phyloP scores from a whole-genome alignment of 108 stramenopile genomes.

The Stephanodiscus minutulus region DNA sequence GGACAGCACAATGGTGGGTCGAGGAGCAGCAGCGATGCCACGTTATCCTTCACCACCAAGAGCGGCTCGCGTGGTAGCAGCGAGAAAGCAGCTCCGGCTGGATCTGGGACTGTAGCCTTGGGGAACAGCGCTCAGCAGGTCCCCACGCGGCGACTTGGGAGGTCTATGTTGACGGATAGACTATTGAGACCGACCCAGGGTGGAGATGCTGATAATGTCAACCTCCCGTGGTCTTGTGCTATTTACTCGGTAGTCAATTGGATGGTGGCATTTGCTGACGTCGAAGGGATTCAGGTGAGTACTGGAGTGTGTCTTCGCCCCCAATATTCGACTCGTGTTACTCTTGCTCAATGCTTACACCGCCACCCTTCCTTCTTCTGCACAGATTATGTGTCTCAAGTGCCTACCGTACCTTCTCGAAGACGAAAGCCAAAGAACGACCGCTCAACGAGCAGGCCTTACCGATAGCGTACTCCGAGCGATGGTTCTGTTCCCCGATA shows the following conservation, averaged over 20 bases:
- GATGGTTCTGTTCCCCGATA: slow-evolving; percentile 86
- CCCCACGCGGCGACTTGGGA: slow-evolving; percentile 48
- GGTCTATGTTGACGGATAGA: slow-evolving; percentile 71
- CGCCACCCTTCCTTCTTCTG: background rate
- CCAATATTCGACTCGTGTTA: background rate
- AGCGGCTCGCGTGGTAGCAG: slow-evolving; percentile 19
- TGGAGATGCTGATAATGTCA: slow-evolving; percentile 57
- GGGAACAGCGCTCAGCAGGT: slow-evolving; percentile 8
- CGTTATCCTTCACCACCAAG: slow-evolving; percentile 26
- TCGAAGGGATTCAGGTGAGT: slow-evolving; percentile 77
- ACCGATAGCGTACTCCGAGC: slow-evolving; percentile 79
- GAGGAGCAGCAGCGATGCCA: slow-evolving; percentile 23
- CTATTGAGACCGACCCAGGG: slow-evolving; percentile 65
- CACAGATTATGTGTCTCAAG: slow-evolving; percentile 77
- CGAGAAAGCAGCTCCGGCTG: slow-evolving; percentile 20
- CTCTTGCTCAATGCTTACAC: background rate
- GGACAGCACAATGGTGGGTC: slow-evolving; percentile 16
- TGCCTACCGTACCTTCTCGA: slow-evolving; percentile 75
- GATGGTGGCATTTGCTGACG: slow-evolving; percentile 86
- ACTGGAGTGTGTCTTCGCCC: background rate
- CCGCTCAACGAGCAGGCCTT: slow-evolving; percentile 75
- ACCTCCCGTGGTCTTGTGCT: slow-evolving; percentile 84
- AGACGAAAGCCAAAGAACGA: slow-evolving; percentile 75
- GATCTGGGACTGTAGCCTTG: slow-evolving; percentile 7
- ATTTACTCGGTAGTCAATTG: slow-evolving; percentile 89